Percentiles rank a stretch among this genome's conserved stretches.
phyloP scores from a whole-genome alignment of 139 green algal genomes.

The Chlamydomonas incerta region DNA sequence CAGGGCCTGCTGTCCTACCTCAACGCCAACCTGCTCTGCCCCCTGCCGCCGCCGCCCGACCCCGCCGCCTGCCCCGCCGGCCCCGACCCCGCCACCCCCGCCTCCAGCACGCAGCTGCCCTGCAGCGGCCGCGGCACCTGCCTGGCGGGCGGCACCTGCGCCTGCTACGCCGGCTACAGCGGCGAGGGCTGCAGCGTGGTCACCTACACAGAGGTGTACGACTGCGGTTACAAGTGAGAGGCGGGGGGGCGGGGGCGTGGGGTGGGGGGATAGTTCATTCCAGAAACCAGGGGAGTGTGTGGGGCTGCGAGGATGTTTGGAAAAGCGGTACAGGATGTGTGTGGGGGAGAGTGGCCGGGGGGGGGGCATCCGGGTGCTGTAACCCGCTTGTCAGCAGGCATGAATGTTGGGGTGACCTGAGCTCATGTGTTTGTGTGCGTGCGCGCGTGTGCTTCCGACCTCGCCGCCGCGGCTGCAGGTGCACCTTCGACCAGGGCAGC shows the following conservation, averaged over 20 bases:
- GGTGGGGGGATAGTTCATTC: not conserved
- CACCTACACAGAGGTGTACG: constrained; percentile 20
- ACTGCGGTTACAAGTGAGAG: constrained; percentile 49
- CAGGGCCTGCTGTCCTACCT: constrained; percentile 17
- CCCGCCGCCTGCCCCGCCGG: not conserved
- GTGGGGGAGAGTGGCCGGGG: no score
- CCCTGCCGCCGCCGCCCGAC: constrained; percentile 12
- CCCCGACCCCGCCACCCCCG: not conserved
- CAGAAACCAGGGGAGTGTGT: no score
- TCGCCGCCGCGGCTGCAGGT: no score
- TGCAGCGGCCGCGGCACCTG: constrained; percentile 45
- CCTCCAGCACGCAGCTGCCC: not conserved
- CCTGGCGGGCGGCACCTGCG: constrained; percentile 27
- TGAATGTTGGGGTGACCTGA: no score
- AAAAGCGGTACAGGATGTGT: no score
- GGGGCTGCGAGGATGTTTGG: no score
- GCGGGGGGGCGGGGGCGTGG: not conserved
- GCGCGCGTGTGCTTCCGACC: no score
- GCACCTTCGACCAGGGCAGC: constrained; percentile 49
- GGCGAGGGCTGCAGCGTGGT: constrained; percentile 8
- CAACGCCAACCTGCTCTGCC: constrained; percentile 11
- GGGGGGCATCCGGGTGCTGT: no score
- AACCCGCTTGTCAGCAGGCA: no score
- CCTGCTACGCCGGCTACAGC: constrained; percentile 34
- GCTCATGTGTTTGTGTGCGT: no score